Evolutionary conservation across 768 basidiomycete species (phyloP).

Genomic region (Pluteus cervinus): DNA sequence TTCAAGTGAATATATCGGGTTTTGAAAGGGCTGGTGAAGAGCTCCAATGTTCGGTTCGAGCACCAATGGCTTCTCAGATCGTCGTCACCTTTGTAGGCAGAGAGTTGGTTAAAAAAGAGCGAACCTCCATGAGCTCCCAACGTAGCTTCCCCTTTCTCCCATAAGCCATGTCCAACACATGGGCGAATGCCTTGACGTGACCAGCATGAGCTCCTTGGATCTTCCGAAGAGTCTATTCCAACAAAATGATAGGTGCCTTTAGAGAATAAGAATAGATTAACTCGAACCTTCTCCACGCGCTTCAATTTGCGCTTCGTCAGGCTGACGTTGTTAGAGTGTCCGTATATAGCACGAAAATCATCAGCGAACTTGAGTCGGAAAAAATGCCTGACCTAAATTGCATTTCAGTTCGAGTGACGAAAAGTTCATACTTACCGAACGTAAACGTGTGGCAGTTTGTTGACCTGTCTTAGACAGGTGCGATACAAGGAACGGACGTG

Average conservation of each 20-base stretch:
- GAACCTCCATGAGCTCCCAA: slow-evolving; percentile 63
- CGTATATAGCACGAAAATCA: slow-evolving; percentile 46
- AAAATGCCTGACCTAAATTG: slow-evolving; percentile 45
- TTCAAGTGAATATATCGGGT: slow-evolving; percentile 59
- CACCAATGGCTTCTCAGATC: slow-evolving; percentile 43
- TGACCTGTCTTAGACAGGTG: slow-evolving; percentile 34
- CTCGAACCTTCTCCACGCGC: slow-evolving; percentile 45
- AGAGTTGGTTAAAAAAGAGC: background rate
- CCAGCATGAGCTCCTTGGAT: slow-evolving; percentile 52
- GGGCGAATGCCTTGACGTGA: slow-evolving; percentile 41
- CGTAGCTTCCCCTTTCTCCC: slow-evolving; percentile 68
- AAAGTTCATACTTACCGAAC: slow-evolving; percentile 27
- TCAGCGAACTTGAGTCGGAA: slow-evolving; percentile 55
- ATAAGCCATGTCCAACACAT: slow-evolving; percentile 65
- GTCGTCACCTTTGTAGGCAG: slow-evolving; percentile 3
- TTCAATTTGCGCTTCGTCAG: slow-evolving; percentile 36
- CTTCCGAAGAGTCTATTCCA: slow-evolving; percentile 42
- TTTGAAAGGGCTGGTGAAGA: slow-evolving; percentile 38
- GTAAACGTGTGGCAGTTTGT: slow-evolving; percentile 34
- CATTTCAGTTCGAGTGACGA: slow-evolving; percentile 2
- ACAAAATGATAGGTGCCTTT: slow-evolving; percentile 1
- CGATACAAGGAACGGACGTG: slow-evolving; percentile 32
- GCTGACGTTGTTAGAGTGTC: slow-evolving; percentile 19
- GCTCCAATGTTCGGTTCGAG: slow-evolving; percentile 36
- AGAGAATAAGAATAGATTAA: slow-evolving; percentile 1